Evolutionary conservation across 2,329 filamentous ascomycete genomes (phyloP).

Genomic region (Colletotrichum viniferum): DNA sequence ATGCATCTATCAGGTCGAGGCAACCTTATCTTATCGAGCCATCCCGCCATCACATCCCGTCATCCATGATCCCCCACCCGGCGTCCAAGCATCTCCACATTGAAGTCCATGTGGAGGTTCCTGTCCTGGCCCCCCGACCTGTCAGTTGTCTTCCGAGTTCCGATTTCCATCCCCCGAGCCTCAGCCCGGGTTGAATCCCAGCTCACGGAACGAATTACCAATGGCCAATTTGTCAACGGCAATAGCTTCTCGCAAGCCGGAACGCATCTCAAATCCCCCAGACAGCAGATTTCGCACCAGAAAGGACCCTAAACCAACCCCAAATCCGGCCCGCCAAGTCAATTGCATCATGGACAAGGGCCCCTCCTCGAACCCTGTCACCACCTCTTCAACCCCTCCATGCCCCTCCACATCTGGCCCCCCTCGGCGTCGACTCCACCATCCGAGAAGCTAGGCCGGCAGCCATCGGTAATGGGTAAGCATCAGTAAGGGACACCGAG

Average conservation of each 20-base stretch:
- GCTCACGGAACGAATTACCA: neutral
- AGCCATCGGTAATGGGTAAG: neutral
- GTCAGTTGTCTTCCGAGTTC: constrained; percentile 6
- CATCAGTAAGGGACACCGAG: constrained; percentile 1
- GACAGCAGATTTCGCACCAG: neutral
- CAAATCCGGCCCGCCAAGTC: neutral
- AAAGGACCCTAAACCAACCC: neutral
- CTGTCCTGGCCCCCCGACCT: neutral
- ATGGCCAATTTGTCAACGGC: neutral
- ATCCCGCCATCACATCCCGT: neutral
- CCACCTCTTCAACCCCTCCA: neutral
- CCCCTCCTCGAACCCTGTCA: neutral
- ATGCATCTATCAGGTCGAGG: neutral
- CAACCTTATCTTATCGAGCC: constrained; percentile 1
- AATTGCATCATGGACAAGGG: constrained; percentile 18
- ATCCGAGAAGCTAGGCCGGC: neutral
- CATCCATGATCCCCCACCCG: neutral
- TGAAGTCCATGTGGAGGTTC: neutral
- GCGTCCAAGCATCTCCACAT: neutral
- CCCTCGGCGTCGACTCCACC: constrained; percentile 8
- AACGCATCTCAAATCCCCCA: neutral
- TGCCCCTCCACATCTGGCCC: neutral
- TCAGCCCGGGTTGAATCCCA: neutral
- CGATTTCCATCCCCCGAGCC: constrained; percentile 11
- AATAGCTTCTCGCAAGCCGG: neutral